Percentiles rank a stretch among this genome's conserved stretches.
phyloP scores from a whole-genome alignment of 257 asterid genomes.

The Dorcoceras hygrometricum region DNA sequence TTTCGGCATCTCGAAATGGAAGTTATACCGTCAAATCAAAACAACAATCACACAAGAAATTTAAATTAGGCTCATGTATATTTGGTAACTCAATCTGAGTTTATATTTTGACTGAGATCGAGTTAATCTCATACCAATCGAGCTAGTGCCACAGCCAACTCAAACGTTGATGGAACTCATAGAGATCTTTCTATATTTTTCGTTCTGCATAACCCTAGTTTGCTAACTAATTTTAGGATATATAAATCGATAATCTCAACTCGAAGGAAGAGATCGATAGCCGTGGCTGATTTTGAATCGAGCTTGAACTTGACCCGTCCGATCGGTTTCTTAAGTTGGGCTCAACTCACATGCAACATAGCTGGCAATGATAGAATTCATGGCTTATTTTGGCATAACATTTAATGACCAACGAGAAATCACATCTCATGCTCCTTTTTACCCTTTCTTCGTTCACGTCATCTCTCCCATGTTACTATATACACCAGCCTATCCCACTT shows the following conservation, averaged over 20 bases:
- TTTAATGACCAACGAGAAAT: constrained; percentile 20
- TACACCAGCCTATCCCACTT: constrained; percentile 13
- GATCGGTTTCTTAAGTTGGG: neutral
- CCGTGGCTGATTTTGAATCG: too few relatives aligned
- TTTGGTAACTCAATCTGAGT: too few relatives aligned
- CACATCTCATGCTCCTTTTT: constrained; percentile 27
- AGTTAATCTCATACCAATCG: too few relatives aligned
- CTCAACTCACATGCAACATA: neutral
- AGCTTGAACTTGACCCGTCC: neutral
- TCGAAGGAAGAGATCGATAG: neutral
- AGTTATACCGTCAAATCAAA: too few relatives aligned
- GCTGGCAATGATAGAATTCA: constrained; percentile 10
- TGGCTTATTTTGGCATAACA: constrained; percentile 21
- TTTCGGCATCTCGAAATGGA: too few relatives aligned
- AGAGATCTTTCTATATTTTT: too few relatives aligned
- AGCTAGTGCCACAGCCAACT: too few relatives aligned
- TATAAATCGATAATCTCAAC: too few relatives aligned
- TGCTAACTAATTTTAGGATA: neutral
- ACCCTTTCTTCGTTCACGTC: constrained; percentile 16
- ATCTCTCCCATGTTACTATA: constrained; percentile 21
- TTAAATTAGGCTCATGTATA: too few relatives aligned
- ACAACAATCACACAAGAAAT: too few relatives aligned
- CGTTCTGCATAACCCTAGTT: neutral
- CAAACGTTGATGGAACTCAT: too few relatives aligned
- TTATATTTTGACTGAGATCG: too few relatives aligned